Evolutionary conservation across 2,329 filamentous ascomycete species (phyloP), one percentile per base, ranked within the genome.

Genomic region (Colletotrichum sp.): DNA sequence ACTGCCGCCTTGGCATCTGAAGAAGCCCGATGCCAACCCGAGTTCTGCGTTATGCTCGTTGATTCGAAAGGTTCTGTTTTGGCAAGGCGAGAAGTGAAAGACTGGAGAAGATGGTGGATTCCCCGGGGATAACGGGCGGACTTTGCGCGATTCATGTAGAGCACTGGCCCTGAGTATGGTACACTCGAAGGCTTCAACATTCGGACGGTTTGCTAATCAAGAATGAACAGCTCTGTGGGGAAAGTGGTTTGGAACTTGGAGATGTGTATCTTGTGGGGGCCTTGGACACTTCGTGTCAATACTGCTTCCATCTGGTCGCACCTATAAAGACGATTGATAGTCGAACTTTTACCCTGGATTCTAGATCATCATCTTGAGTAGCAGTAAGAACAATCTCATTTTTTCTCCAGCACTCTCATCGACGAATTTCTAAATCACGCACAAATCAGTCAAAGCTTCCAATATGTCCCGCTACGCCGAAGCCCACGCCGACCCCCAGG

Each of bases 401-500:
- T 2, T 28, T 26, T 26, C 4, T 18, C 15, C 55, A 3, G 3
- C 0, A 16, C 26, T 9, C 24, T 59, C 21, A 5, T 18, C 13
- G 6, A 57, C 3, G 7, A 28, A 59, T 1, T 4, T 9, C 3
- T 16, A 9, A 16, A 59, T 3, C 55, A 16, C 24, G 18, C 2
- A 6, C 5, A 28, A 6, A 28, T 4, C 55, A 24, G 13, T 12
- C 55, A 16, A 16, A 59, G 5, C 55, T 18, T 18, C 12, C 2
- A 59, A 13, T 16, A 75, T 76, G 73, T 76, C 65, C 39, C 75
- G 62, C 39, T 81, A 81, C 74, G 77, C 78, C 5, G 49, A 69
- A 12, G 77, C 65, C 59, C 79, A 81, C 30, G 55, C 21, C 39
- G 57, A 77, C 3, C 78, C 77, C 5, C 24, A 77, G 16, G 83